Conservation (phyloP, 148 eudicot genomes). For the Fagopyrum tataricum region DNA sequence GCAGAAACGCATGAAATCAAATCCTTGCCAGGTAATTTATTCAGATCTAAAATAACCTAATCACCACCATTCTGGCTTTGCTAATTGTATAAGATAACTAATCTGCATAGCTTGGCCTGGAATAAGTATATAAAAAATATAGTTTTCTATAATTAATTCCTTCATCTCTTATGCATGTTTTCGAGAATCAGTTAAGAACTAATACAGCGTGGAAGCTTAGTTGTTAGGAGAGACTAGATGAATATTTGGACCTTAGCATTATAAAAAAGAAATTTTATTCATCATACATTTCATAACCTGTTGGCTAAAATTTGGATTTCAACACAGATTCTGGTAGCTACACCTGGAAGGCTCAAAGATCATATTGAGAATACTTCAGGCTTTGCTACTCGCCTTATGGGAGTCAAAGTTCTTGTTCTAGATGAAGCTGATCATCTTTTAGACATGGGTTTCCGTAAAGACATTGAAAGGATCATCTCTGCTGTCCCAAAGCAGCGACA, state of each 20-base stretch:
- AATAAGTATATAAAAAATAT: neutral
- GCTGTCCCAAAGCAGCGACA: slow-evolving; percentile 91
- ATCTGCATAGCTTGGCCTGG: neutral
- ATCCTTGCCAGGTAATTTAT: slow-evolving; percentile 74
- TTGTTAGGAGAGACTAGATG: neutral
- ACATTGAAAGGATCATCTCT: slow-evolving; percentile 70
- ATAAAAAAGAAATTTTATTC: neutral
- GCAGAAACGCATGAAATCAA: slow-evolving; percentile 80
- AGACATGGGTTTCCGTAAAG: slow-evolving; percentile 97
- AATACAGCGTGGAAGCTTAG: neutral
- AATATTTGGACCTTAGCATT: neutral
- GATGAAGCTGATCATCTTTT: slow-evolving; percentile 97
- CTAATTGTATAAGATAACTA: neutral
- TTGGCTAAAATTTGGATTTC: neutral
- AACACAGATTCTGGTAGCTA: slow-evolving; percentile 83
- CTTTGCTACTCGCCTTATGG: slow-evolving; percentile 82
- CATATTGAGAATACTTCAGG: slow-evolving; percentile 91
- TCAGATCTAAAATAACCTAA: slow-evolving; percentile 37
- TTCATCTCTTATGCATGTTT: neutral
- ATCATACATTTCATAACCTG: slow-evolving; percentile 6
- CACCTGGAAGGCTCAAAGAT: slow-evolving; percentile 91
- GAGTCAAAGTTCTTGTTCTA: slow-evolving; percentile 86
- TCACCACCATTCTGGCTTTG: neutral
- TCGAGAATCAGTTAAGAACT: neutral
- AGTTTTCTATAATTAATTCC: neutral